Conservation (phyloP, 176 grass and related monocot genomes). For the Cenchrus americanus region DNA sequence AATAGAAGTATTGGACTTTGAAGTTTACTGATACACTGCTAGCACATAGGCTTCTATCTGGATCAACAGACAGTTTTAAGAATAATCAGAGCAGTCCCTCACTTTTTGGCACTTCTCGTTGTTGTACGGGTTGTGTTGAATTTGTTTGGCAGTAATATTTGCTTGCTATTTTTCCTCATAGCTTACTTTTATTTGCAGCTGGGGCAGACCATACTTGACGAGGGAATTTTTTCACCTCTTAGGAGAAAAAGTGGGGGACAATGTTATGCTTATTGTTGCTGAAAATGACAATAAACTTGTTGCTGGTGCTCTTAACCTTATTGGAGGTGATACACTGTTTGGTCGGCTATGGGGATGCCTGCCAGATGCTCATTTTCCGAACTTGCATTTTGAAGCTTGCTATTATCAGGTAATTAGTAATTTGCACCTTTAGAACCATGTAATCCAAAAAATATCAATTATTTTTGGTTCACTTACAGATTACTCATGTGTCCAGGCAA, state of each 20-base stretch:
- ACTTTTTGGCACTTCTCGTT: background rate
- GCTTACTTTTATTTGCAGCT: constrained; percentile 50
- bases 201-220: constrained; percentile 89
- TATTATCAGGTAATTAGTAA: constrained; percentile 99
- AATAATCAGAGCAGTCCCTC: background rate
- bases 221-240: constrained; percentile 87
- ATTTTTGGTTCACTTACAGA: constrained; percentile 23
- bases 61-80: constrained; percentile 4
- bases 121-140: background rate
- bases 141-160: background rate
- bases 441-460: constrained; percentile 10
- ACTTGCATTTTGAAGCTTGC: constrained; percentile 97
- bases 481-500: constrained; percentile 61
- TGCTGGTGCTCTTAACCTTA: constrained; percentile 91
- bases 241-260: constrained; percentile 85
- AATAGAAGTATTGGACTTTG: background rate
- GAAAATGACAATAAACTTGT: constrained; percentile 73
- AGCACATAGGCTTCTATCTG: background rate
- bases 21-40: constrained; percentile 12
- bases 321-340: constrained; percentile 89
- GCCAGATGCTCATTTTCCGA: constrained; percentile 81
- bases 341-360: constrained; percentile 95
- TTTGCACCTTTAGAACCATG: constrained; percentile 1
- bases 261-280: constrained; percentile 84
- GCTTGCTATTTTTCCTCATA: constrained; percentile 27